Evolutionary conservation across 176 grass and related monocot genomes (phyloP), one percentile per base, ranked within the genome.

Genomic region (Carex littledalei): DNA sequence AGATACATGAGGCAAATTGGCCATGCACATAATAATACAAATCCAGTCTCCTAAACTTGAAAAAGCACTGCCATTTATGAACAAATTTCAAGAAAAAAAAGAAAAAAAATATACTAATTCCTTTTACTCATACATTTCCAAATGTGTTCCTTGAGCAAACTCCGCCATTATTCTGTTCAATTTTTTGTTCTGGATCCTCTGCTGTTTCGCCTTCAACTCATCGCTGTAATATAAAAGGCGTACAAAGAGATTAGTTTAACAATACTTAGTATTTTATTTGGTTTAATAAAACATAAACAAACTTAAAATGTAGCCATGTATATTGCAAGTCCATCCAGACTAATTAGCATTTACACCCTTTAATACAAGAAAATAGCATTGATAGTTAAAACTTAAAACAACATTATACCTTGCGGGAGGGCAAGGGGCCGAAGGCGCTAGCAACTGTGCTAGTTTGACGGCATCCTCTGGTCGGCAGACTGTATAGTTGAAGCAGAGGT

Each of bases 91-190:
- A 78, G 24, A 18, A 78, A 57, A 15, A 84, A 73, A 89, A 81
- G 21, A 80, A 39, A 82, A 55, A 90, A 37, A 81, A 84, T 60
- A 63, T 65, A 92, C 79, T 69, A 39, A 65, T 81, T 79, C 87
- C 57, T 81, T 20, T 39, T 75, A 73, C 83, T 95, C 92, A 34
- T 89, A 88, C 71, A 89, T 72, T 21, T 92, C 96, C 63, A 88
- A 88, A 3, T 89, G 86, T 81, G 90, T 79, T 21, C 88, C 93
- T 6, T 47, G 84, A 39, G 87, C 84, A 67, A 92, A 95, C 34
- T 94, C 96, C 81, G 81, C 73, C 96, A 99, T 95, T 29, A 99
- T 85, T 78, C 91, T 92, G 87, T 84, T 94, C 63, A 99, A 81
- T 78, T 99, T 99, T 80, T 91, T 94, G 78, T 81, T 94, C 69